Evolutionary conservation across 2,329 filamentous ascomycete species (phyloP).

Genomic region (Phialophora chinensis): DNA sequence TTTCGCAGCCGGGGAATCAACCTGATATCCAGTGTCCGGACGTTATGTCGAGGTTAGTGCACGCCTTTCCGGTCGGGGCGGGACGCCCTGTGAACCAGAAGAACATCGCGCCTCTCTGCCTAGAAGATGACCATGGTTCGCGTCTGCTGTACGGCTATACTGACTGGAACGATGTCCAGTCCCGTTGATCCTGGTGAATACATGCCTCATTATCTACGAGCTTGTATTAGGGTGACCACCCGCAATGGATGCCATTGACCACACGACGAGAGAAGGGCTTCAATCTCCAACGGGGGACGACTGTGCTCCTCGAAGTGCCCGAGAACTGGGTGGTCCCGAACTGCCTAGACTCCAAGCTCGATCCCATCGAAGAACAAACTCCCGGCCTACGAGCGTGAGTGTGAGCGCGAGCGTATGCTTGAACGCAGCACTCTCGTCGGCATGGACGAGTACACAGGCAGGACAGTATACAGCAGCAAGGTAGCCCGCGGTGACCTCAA

Average conservation of each 20-base stretch:
- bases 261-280: neutral
- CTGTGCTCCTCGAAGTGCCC: neutral
- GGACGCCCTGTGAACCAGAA: neutral
- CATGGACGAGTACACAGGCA: neutral
- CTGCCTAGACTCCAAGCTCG: neutral
- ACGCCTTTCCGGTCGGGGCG: neutral
- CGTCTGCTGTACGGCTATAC: neutral
- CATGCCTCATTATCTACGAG: slow-evolving; percentile 81
- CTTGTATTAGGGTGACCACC: slow-evolving; percentile 70
- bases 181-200: slow-evolving; percentile 83
- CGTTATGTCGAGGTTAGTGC: slow-evolving; percentile 31
- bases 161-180: slow-evolving; percentile 58
- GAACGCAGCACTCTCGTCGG: neutral
- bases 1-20: slow-evolving; percentile 87
- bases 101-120: neutral
- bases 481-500: neutral
- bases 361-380: neutral
- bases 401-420: neutral
- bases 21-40: slow-evolving; percentile 72
- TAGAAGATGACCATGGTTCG: neutral
- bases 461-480: neutral
- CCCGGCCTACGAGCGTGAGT: too few species aligned
- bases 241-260: neutral
- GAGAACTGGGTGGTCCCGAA: neutral
- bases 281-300: neutral